Conservation (phyloP, 495 filamentous ascomycete species). For the Xylaria venustula region DNA sequence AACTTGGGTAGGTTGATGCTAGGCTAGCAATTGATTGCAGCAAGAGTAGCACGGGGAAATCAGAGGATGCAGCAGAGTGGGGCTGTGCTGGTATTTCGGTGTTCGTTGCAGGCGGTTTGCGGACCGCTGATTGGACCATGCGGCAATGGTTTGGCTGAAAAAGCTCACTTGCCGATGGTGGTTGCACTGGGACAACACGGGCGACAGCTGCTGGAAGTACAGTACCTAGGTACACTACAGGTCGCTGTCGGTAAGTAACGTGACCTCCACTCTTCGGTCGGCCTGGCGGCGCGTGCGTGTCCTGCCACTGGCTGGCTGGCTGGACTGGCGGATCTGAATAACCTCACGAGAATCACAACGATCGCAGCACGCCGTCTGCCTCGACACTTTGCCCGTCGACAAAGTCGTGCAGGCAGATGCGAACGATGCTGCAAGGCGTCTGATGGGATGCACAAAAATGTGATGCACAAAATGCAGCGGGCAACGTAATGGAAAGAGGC, state of each 20-base stretch:
- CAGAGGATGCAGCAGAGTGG: neutral
- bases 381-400: conserved; percentile 15
- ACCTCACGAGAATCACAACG: conserved; percentile 35
- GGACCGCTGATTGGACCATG: neutral
- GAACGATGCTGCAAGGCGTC: conserved; percentile 16
- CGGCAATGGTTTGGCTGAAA: neutral
- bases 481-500: conserved; percentile 25
- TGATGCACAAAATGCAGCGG: conserved; percentile 32
- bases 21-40: neutral
- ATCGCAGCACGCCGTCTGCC: conserved; percentile 10
- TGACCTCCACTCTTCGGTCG: conserved; percentile 38
- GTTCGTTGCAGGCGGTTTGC: neutral
- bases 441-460: conserved; percentile 30
- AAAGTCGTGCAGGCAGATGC: conserved; percentile 14
- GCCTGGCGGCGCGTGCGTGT: conserved; percentile 14
- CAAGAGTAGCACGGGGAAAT: neutral
- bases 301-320: conserved; percentile 17
- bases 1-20: no score
- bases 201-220: neutral
- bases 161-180: conserved; percentile 1
- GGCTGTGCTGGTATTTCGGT: neutral
- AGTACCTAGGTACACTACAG: neutral
- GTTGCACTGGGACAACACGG: neutral
- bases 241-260: conserved; percentile 25
- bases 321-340: conserved; percentile 40